phyloP scores from a whole-genome alignment of 257 asterid genomes.

The Hygrophila difformis region DNA sequence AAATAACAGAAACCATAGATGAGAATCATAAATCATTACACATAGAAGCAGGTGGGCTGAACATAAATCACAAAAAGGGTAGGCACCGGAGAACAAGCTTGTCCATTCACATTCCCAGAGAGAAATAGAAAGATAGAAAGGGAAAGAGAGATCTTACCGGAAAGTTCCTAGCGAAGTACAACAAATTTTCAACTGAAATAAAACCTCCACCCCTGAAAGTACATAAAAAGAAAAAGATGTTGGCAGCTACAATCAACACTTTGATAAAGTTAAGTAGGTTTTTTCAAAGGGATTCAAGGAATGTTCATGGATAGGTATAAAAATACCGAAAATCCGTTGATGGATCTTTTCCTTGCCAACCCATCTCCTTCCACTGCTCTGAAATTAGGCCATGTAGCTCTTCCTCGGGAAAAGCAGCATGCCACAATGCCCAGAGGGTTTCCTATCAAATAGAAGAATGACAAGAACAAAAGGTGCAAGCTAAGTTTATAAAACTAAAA shows the following conservation, averaged over 20 bases:
- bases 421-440: conserved; percentile 78
- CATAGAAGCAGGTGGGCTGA: neutral
- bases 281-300: conserved; percentile 13
- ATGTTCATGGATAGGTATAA: conserved; percentile 12
- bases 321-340: conserved; percentile 94
- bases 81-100: neutral
- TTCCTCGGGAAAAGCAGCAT: conserved; percentile 83
- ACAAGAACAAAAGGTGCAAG: conserved; percentile 5
- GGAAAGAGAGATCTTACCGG: conserved; percentile 15
- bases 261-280: conserved; percentile 1
- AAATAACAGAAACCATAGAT: neutral
- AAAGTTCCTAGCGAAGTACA: conserved; percentile 63
- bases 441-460: conserved; percentile 34
- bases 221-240: conserved; percentile 7
- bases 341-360: conserved; percentile 99
- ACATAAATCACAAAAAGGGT: neutral
- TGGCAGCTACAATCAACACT: neutral
- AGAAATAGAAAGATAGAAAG: conserved; percentile 3
- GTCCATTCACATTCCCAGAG: neutral
- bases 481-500: too few species aligned
- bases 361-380: conserved; percentile 99
- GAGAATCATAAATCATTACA: neutral
- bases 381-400: conserved; percentile 72
- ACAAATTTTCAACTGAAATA: conserved; percentile 87
- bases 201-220: conserved; percentile 90